Evolutionary conservation across 164 flowering plant genomes (phyloP), one percentile per base, ranked within the genome.

Genomic region (Stephania yunnanensis): DNA sequence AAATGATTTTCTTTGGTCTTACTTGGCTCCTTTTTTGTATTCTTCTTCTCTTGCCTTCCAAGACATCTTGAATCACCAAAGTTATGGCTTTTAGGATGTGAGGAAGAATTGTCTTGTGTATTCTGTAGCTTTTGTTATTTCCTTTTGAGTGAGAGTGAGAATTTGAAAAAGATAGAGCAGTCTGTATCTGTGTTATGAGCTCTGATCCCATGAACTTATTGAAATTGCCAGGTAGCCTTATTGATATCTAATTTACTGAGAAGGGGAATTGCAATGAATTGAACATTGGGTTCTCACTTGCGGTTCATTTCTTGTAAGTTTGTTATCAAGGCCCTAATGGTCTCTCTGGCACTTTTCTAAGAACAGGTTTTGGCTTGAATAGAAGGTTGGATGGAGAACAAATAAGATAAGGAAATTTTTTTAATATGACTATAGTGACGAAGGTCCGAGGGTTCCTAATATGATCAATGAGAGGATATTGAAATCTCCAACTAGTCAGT

Each of bases 31-130:
- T 10, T 69, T 19, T 44, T 7, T 4, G 12, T 69, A 45, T 44
- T 45, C 50, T 25, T 44, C 46, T 68, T 68, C 46, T 64, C 72
- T 61, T 71, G 45, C 36, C 69, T 61, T 6, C 74, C 25, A 20
- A 29, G 80, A 75, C 78, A 36, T 68, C 71, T 55, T 66, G n/a
- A 17, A 71, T 7, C 70, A 48, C 64, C 36, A 50, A 69, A 52
- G 44, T 31, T 58, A 77, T 63, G 69, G 44, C 76, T 72, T 71
- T 31, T 75, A 66, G 71, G 69, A 76, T 76, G 63, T 72, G 13
- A 68, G 68, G 69, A 50, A 73, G 44, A 55, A 55, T 45, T 64
- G 44, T 52, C 72, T 70, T 77, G 61, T 78, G 77, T 80, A 71
- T 70, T 80, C 44, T 71, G 50, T 71, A 71, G 70, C 63, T 6